Conservation (phyloP, 2,329 filamentous ascomycete genomes). For the Cryphonectria parasitica region DNA sequence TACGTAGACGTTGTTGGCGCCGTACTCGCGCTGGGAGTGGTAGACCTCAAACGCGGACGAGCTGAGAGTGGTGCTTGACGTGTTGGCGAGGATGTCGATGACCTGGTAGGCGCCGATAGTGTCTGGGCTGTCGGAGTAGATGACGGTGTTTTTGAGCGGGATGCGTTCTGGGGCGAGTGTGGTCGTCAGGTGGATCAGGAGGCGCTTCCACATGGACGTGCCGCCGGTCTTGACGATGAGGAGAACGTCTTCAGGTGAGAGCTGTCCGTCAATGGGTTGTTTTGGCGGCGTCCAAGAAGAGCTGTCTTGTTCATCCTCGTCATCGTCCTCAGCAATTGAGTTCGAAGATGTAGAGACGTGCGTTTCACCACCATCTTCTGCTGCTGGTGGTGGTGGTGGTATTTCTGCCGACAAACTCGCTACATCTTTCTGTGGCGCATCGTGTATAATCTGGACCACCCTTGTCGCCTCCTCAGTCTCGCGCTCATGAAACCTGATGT, state of each 20-base stretch:
- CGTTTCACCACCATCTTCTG: not conserved
- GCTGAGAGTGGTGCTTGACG: constrained; percentile 29
- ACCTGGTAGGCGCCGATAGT: constrained; percentile 33
- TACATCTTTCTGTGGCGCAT: not conserved
- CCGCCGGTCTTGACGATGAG: constrained; percentile 36
- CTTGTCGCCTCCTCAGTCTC: not conserved
- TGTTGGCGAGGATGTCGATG: constrained; percentile 36
- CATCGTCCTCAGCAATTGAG: not conserved
- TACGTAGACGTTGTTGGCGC: constrained; percentile 34
- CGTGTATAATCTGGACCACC: not conserved
- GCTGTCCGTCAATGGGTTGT: not conserved
- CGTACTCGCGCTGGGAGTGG: constrained; percentile 33
- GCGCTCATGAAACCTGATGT: not conserved
- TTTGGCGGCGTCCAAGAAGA: not conserved
- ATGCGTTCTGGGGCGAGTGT: constrained; percentile 34
- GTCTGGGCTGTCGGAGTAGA: constrained; percentile 36
- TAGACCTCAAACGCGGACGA: constrained; percentile 32
- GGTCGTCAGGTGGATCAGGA: constrained; percentile 36
- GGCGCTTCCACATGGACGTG: constrained; percentile 35
- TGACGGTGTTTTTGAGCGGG: constrained; percentile 31
- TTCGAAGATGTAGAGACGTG: not conserved
- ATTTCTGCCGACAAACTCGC: not conserved
- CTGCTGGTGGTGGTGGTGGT: not conserved
- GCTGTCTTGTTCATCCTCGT: not conserved
- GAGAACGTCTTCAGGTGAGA: constrained; percentile 18